Percentiles rank a stretch among this genome's conserved stretches.
Conservation (phyloP, 371 early-diverging fungal species). For the Zychaea mexicana region DNA sequence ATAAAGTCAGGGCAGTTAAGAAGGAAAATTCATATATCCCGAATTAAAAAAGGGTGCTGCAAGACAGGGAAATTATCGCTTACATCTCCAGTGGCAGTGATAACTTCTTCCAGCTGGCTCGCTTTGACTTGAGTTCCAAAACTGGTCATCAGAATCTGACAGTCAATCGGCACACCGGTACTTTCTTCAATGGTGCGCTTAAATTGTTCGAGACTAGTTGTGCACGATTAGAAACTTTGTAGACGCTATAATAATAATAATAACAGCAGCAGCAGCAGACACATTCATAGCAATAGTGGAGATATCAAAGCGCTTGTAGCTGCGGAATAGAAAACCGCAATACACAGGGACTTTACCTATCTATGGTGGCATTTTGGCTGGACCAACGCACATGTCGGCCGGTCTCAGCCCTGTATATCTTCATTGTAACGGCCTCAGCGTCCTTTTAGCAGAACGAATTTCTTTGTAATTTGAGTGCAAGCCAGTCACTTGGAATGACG, state of each 20-base stretch:
- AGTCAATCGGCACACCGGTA: constrained; percentile 48
- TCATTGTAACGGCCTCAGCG: constrained; percentile 37
- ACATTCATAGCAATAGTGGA: constrained; percentile 1
- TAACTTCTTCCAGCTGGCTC: constrained; percentile 49
- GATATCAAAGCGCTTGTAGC: too few relatives aligned
- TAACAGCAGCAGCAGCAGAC: neutral
- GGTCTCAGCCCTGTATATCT: constrained; percentile 67
- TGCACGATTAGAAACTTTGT: neutral
- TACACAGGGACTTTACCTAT: constrained; percentile 17
- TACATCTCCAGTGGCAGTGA: constrained; percentile 57
- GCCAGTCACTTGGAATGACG: neutral
- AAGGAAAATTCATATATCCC: too few relatives aligned
- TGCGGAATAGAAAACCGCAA: neutral
- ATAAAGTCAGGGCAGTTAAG: too few relatives aligned
- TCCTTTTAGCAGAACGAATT: neutral
- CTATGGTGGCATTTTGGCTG: constrained; percentile 14
- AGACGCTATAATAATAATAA: neutral
- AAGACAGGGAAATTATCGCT: too few relatives aligned
- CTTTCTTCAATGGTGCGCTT: constrained; percentile 48
- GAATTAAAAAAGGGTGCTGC: too few relatives aligned
- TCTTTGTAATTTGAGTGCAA: neutral
- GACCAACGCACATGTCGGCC: constrained; percentile 51
- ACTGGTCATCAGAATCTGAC: constrained; percentile 67
- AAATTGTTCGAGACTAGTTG: constrained; percentile 50
- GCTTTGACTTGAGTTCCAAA: constrained; percentile 57